A percentile compares a stretch with the other conserved stretches of the same genome.
These are phyloP conservation scores for Neotropicomus parvogracilis DNA, from an alignment of 1,284 basidiomycete genomes.

Conservation along the genomic window DNA sequence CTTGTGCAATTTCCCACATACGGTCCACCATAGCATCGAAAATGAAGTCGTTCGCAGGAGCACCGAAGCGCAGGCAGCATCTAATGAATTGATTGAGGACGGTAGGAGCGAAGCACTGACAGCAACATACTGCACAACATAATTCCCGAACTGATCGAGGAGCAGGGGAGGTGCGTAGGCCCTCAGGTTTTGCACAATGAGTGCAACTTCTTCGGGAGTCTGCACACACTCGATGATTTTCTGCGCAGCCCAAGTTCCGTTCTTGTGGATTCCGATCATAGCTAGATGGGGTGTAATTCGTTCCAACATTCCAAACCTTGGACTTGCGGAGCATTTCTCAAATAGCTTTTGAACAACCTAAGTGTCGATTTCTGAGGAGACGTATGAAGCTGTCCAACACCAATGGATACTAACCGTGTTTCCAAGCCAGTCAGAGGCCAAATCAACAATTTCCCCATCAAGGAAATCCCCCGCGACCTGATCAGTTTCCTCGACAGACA, in stretches of 20 bases:
- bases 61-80: conserved; percentile 88
- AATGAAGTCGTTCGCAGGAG: conserved; percentile 89
- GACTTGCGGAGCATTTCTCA: conserved; percentile 77
- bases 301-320: conserved; percentile 89
- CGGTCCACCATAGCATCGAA: conserved; percentile 98
- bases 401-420: conserved; percentile 72
- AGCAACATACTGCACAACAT: conserved; percentile 84
- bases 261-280: conserved; percentile 98
- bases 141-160: conserved; percentile 96
- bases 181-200: conserved; percentile 84
- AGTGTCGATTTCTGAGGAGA: conserved; percentile 15
- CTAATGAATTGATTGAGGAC: conserved; percentile 35
- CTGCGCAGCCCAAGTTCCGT: conserved; percentile 99
- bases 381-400: conserved; percentile 1
- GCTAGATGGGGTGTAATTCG: conserved; percentile 92
- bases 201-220: conserved; percentile 80
- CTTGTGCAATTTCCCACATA: conserved; percentile 97
- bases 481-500: conserved; percentile 87
- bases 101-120: not conserved
- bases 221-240: conserved; percentile 97
- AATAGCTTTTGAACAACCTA: conserved; percentile 96
- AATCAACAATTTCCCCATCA: conserved; percentile 87
- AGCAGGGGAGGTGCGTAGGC: conserved; percentile 93
- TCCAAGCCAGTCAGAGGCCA: conserved; percentile 98
- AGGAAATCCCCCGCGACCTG: conserved; percentile 86